phyloP scores from a whole-genome alignment of 176 grass and related monocot genomes.

The Zoysia japonica region DNA sequence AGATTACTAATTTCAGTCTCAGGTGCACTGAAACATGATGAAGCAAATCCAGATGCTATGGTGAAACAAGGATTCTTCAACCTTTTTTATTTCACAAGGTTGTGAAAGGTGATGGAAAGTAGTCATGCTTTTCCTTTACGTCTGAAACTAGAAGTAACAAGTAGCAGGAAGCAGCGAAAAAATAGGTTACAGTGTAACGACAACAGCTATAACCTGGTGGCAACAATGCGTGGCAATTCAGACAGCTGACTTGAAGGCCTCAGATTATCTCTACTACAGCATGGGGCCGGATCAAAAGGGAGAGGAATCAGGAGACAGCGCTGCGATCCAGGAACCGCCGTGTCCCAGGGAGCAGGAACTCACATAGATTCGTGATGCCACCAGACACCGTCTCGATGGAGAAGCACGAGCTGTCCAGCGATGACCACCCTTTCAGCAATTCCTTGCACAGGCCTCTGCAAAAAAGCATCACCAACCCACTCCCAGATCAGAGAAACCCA shows the following conservation, averaged over 20 bases:
- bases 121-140: not conserved
- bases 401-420: slow-evolving; percentile 71
- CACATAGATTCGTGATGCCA: slow-evolving; percentile 92
- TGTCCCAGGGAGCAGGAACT: slow-evolving; percentile 33
- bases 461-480: slow-evolving; percentile 5
- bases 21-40: not conserved
- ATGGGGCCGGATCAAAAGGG: not conserved
- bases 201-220: not conserved
- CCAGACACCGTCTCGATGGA: slow-evolving; percentile 79
- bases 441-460: slow-evolving; percentile 79
- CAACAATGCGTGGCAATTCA: not conserved
- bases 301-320: not conserved
- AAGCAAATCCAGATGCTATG: not conserved
- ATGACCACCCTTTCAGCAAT: slow-evolving; percentile 57
- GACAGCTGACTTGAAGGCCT: not conserved
- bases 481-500: slow-evolving; percentile 6
- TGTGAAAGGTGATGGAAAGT: not conserved
- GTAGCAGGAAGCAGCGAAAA: not conserved
- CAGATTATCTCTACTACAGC: slow-evolving; percentile 3
- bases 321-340: not conserved
- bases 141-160: slow-evolving; percentile 5
- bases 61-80: not conserved
- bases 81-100: not conserved
- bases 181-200: not conserved
- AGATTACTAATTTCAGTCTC: not conserved